Conservation (phyloP, 1,284 basidiomycete species). For the Cutaneotrichosporon sp. region DNA sequence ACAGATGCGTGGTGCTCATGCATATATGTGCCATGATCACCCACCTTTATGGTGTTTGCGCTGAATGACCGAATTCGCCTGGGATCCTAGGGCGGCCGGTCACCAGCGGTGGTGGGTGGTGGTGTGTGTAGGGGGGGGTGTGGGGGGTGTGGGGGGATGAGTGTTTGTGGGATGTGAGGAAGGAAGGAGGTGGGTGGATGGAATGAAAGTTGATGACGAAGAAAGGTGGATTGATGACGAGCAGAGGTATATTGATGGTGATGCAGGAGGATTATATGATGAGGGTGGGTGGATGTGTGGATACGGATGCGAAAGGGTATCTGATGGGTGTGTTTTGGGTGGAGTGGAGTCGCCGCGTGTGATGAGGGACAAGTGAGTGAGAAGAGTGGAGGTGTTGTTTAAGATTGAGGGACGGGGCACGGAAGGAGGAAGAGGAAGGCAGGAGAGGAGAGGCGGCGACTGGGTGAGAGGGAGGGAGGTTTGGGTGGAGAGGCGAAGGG, state of each 20-base stretch:
- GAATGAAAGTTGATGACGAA: neutral
- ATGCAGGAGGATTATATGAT: constrained; percentile 1
- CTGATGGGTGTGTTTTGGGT: neutral
- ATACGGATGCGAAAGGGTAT: neutral
- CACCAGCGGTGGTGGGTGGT: constrained; percentile 9
- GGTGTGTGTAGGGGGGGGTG: no score
- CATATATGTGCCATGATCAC: constrained; percentile 23
- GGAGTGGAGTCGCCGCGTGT: neutral
- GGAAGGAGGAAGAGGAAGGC: neutral
- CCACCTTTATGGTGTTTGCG: constrained; percentile 19
- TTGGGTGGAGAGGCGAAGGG: neutral
- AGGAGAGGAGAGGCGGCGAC: neutral
- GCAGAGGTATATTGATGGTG: constrained; percentile 8
- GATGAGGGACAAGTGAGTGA: neutral
- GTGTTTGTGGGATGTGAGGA: neutral
- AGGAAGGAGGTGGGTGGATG: neutral
- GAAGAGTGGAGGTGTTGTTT: constrained; percentile 2
- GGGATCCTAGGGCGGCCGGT: constrained; percentile 12
- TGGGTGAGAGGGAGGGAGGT: no score
- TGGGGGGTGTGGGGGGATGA: no score
- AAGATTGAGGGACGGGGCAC: neutral
- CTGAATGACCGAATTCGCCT: constrained; percentile 16
- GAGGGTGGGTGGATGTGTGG: neutral
- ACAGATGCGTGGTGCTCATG: constrained; percentile 8
- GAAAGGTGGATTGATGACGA: neutral